Evolutionary conservation across 257 asterid genomes (phyloP).

Genomic region (Marsdenia floribunda): DNA sequence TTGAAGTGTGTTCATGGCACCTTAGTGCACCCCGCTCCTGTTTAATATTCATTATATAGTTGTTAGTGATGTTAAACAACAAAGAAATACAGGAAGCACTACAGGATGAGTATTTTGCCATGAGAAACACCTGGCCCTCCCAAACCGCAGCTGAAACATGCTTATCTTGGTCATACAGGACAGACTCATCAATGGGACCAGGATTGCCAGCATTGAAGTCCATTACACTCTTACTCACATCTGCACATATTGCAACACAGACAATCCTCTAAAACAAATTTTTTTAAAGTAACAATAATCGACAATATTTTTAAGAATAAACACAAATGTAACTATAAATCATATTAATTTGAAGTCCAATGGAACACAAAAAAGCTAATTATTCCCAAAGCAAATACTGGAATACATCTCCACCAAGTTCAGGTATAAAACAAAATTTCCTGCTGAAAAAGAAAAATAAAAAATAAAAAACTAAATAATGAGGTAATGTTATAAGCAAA

Average conservation of each 20-base stretch:
- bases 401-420: neutral
- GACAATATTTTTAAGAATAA: neutral
- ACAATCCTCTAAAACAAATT: slow-evolving; percentile 11
- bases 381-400: neutral
- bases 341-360: neutral
- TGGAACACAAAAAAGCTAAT: neutral
- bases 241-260: slow-evolving; percentile 30
- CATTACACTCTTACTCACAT: slow-evolving; percentile 44
- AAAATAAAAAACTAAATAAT: neutral
- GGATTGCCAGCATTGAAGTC: slow-evolving; percentile 68
- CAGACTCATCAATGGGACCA: slow-evolving; percentile 75
- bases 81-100: slow-evolving; percentile 15
- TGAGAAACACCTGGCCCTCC: slow-evolving; percentile 80
- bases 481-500: no score
- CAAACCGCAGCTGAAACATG: slow-evolving; percentile 90
- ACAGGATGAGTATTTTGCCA: slow-evolving; percentile 3
- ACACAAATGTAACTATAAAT: neutral
- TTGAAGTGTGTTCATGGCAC: slow-evolving; percentile 97
- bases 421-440: neutral
- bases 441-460: neutral
- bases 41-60: slow-evolving; percentile 9
- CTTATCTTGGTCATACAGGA: slow-evolving; percentile 92
- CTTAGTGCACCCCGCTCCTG: slow-evolving; percentile 96
- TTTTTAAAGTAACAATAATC: neutral
- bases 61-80: slow-evolving; percentile 6